Conservation (phyloP, 2,329 filamentous ascomycete species). For the Penicillium sp. region DNA sequence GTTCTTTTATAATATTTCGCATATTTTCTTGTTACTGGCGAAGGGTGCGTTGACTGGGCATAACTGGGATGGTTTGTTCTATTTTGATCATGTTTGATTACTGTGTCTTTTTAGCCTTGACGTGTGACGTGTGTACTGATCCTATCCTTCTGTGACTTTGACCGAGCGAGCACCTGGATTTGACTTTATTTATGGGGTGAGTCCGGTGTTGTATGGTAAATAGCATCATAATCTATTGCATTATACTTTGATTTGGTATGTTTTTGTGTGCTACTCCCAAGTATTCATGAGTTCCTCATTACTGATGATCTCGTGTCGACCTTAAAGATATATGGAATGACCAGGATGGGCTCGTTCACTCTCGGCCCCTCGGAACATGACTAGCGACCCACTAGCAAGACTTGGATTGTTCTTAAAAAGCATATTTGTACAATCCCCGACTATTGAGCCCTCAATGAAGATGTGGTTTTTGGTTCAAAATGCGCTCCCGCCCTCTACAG, state of each 20-base stretch:
- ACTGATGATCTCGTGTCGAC: too few relatives aligned
- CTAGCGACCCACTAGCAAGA: neutral
- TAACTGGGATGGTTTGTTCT: conserved; percentile 12
- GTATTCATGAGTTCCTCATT: too few relatives aligned
- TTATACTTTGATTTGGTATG: neutral
- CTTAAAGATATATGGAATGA: neutral
- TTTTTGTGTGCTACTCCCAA: too few relatives aligned
- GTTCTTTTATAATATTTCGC: conserved; percentile 1
- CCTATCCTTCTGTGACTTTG: conserved; percentile 15
- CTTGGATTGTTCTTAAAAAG: neutral
- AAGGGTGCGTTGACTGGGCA: conserved; percentile 14
- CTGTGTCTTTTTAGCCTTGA: conserved; percentile 21
- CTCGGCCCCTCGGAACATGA: neutral
- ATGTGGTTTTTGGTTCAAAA: neutral
- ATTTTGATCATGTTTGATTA: conserved; percentile 7
- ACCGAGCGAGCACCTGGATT: conserved; percentile 17
- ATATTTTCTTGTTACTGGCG: conserved; percentile 9
- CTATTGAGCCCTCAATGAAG: neutral
- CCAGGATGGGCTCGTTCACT: too few relatives aligned
- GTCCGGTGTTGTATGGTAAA: conserved; percentile 20
- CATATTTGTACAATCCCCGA: neutral
- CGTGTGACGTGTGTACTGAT: conserved; percentile 26
- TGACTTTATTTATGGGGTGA: conserved; percentile 13
- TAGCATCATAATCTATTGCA: conserved; percentile 10
- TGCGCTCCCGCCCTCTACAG: neutral